These are phyloP conservation scores for Primulina eburnea DNA, from an alignment of 257 asterid genomes.

Conservation along the genomic window DNA sequence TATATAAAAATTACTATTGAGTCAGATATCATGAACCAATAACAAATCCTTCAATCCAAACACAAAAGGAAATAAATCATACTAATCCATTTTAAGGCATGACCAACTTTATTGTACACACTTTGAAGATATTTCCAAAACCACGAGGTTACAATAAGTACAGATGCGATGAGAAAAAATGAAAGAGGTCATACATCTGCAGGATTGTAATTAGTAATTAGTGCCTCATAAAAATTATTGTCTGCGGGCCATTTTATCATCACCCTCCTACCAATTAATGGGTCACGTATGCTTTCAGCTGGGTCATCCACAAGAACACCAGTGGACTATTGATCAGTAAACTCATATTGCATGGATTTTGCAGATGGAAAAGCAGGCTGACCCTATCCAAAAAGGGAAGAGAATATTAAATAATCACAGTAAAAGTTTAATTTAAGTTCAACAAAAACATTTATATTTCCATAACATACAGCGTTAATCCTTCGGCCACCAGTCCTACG, in stretches of 20 bases:
- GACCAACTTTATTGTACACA: slow-evolving; percentile 13
- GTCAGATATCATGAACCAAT: background rate
- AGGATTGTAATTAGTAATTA: slow-evolving; percentile 68
- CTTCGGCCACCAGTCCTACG: slow-evolving; percentile 58
- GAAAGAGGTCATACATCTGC: slow-evolving; percentile 53
- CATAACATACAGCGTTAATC: slow-evolving; percentile 50
- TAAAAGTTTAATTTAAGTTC: background rate
- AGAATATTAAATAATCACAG: slow-evolving; percentile 18
- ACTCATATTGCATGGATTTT: slow-evolving; percentile 58
- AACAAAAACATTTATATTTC: background rate
- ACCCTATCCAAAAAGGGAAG: slow-evolving; percentile 38
- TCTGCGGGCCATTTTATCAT: slow-evolving; percentile 95
- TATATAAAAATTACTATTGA: background rate
- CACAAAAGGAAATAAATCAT: background rate
- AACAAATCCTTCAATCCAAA: background rate
- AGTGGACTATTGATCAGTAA: slow-evolving; percentile 51
- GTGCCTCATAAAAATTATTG: slow-evolving; percentile 89
- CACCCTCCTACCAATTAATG: slow-evolving; percentile 86
- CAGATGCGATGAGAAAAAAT: slow-evolving; percentile 17
- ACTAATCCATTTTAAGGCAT: slow-evolving; percentile 16
- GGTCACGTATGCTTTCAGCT: slow-evolving; percentile 51
- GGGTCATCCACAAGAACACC: slow-evolving; percentile 50
- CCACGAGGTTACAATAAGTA: slow-evolving; percentile 15
- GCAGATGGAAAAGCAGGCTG: slow-evolving; percentile 44
- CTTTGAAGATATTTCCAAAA: slow-evolving; percentile 20